A percentile compares a stretch with the other conserved stretches of the same genome.
Evolutionary conservation across 2,329 filamentous ascomycete species (phyloP).

Genomic region (Mycogone perniciosa): DNA sequence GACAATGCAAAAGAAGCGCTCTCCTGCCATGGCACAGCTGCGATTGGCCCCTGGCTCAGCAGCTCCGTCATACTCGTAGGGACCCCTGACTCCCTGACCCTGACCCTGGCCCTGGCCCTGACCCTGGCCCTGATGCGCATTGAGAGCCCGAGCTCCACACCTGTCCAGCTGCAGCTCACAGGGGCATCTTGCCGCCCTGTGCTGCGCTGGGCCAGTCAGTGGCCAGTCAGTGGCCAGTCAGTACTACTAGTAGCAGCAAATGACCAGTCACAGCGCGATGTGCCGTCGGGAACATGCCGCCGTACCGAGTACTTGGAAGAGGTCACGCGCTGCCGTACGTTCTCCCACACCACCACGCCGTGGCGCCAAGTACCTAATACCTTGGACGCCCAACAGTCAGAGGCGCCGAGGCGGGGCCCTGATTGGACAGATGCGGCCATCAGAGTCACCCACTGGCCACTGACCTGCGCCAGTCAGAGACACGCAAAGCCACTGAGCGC

Average conservation of each 20-base stretch:
- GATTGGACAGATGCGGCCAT: conserved; percentile 7
- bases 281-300: not conserved
- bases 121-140: not conserved
- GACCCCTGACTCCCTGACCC: not conserved
- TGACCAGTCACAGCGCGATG: not conserved
- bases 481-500: conserved; percentile 1
- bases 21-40: too few relatives aligned
- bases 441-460: not conserved
- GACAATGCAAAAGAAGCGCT: too few relatives aligned
- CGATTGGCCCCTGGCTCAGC: too few relatives aligned
- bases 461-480: conserved; percentile 1
- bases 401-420: not conserved
- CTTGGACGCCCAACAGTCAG: not conserved
- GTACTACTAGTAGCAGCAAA: too few relatives aligned
- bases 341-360: not conserved
- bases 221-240: not conserved
- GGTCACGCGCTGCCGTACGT: not conserved
- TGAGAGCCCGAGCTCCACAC: not conserved
- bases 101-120: not conserved
- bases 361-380: not conserved
- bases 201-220: not conserved
- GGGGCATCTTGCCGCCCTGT: not conserved
- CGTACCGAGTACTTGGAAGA: too few relatives aligned
- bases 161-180: not conserved
- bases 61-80: too few relatives aligned